A percentile compares a stretch with the other conserved stretches of the same genome.
Conservation (phyloP, 2,329 filamentous ascomycete species). For the Harringtonia aguacate region DNA sequence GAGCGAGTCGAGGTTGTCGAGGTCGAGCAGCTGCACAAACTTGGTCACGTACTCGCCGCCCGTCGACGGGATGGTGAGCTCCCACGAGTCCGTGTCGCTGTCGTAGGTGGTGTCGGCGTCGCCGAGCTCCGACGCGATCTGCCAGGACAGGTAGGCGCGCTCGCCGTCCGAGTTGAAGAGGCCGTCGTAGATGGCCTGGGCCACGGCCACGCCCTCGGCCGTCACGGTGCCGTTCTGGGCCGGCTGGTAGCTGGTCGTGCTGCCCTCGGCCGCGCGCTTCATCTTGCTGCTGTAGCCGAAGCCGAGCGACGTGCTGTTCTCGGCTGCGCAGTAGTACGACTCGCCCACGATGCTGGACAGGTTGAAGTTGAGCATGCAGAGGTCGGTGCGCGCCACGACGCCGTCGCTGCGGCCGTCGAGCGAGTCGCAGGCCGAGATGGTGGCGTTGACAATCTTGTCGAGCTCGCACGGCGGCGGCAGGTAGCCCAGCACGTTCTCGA, state of each 20-base stretch:
- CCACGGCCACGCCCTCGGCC: slow-evolving; percentile 15
- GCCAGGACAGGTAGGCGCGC: slow-evolving; percentile 20
- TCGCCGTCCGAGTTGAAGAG: slow-evolving; percentile 23
- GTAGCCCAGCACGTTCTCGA: slow-evolving; percentile 27
- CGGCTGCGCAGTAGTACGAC: slow-evolving; percentile 19
- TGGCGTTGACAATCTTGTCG: slow-evolving; percentile 10
- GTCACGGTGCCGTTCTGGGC: slow-evolving; percentile 11
- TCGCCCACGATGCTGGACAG: slow-evolving; percentile 32
- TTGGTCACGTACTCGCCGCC: slow-evolving; percentile 21
- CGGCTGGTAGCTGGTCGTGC: slow-evolving; percentile 1
- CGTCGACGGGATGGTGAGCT: background rate
- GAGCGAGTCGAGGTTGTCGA: slow-evolving; percentile 19
- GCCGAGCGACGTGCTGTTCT: slow-evolving; percentile 27
- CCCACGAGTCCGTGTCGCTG: slow-evolving; percentile 13
- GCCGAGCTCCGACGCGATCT: slow-evolving; percentile 10
- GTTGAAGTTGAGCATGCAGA: slow-evolving; percentile 34
- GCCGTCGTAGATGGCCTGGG: slow-evolving; percentile 22
- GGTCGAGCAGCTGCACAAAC: slow-evolving; percentile 21
- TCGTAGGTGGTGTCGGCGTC: slow-evolving; percentile 24
- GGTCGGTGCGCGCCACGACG: slow-evolving; percentile 13
- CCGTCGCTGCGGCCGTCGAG: slow-evolving; percentile 14
- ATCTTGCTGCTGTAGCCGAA: background rate
- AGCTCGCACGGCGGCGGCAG: slow-evolving; percentile 23
- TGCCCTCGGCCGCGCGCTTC: background rate
- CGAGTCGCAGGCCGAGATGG: slow-evolving; percentile 12